phyloP scores from a whole-genome alignment of 2,329 filamentous ascomycete genomes.

The Aspergillus eucalypticola region DNA sequence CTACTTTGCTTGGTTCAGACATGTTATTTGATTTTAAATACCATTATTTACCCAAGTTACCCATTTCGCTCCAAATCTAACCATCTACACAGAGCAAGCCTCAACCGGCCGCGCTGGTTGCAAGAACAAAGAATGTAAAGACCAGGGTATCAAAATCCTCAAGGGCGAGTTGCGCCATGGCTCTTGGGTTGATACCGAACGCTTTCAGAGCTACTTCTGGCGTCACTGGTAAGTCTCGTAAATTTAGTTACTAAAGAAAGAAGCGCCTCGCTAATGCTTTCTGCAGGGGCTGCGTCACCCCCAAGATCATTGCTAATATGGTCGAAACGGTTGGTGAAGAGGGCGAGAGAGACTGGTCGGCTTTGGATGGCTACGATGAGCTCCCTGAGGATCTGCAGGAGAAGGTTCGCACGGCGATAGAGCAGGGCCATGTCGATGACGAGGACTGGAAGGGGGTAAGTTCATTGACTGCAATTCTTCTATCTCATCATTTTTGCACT shows the following conservation, averaged over 20 bases:
- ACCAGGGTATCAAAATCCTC: constrained; percentile 65
- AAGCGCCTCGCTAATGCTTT: neutral
- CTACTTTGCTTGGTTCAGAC: neutral
- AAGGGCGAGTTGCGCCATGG: constrained; percentile 82
- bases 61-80: neutral
- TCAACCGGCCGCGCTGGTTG: constrained; percentile 72
- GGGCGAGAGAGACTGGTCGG: constrained; percentile 59
- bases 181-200: constrained; percentile 64
- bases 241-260: neutral
- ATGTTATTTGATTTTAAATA: no score
- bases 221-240: constrained; percentile 73
- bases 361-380: constrained; percentile 80
- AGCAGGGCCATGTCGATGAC: constrained; percentile 76
- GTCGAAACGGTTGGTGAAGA: constrained; percentile 50
- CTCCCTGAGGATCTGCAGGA: constrained; percentile 66
- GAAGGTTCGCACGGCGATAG: constrained; percentile 72
- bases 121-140: constrained; percentile 72
- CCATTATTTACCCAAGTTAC: neutral
- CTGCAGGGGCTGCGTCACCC: constrained; percentile 78
- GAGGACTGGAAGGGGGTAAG: constrained; percentile 88
- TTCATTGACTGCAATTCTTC: constrained; percentile 5
- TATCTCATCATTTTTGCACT: neutral
- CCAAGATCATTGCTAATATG: constrained; percentile 67
- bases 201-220: constrained; percentile 69
- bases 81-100: constrained; percentile 62